Conservation (phyloP, 164 flowering plant species). For the Kalanchoe fedtschenkoi region DNA sequence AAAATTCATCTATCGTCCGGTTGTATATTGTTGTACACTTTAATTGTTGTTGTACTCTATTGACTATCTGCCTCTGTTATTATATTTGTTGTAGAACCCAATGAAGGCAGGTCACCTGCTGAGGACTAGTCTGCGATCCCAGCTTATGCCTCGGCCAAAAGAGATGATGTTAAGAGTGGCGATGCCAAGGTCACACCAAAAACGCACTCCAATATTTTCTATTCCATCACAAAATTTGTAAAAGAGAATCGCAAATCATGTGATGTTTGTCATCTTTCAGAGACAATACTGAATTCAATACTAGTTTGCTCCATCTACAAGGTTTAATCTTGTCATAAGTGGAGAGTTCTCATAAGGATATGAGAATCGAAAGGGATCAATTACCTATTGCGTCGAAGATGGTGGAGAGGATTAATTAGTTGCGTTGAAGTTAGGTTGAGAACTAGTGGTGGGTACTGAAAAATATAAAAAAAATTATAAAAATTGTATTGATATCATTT, state of each 20-base stretch:
- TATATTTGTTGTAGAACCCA: conserved; percentile 25
- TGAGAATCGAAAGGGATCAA: too few species aligned
- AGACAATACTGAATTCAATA: conserved; percentile 55
- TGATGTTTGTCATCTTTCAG: conserved; percentile 76
- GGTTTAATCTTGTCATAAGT: conserved; percentile 28
- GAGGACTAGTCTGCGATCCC: conserved; percentile 39
- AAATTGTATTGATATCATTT: too few species aligned
- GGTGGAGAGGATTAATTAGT: too few species aligned
- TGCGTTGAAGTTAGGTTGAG: too few species aligned
- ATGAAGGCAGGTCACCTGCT: conserved; percentile 30
- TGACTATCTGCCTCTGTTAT: not conserved
- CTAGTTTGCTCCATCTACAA: conserved; percentile 83
- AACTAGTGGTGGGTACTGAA: too few species aligned
- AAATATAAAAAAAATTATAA: too few species aligned
- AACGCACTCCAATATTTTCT: conserved; percentile 30
- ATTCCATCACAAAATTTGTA: conserved; percentile 28
- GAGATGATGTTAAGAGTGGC: conserved; percentile 53
- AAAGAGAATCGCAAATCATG: conserved; percentile 57
- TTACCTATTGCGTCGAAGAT: too few species aligned
- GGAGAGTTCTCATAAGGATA: too few species aligned
- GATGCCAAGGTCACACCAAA: conserved; percentile 45
- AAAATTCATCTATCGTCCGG: not conserved
- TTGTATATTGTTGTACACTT: not conserved
- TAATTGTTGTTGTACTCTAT: too few species aligned
- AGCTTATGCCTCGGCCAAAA: conserved; percentile 48